phyloP scores from a whole-genome alignment of 352 stramenopile species.

The Globisporangium alternatum region DNA sequence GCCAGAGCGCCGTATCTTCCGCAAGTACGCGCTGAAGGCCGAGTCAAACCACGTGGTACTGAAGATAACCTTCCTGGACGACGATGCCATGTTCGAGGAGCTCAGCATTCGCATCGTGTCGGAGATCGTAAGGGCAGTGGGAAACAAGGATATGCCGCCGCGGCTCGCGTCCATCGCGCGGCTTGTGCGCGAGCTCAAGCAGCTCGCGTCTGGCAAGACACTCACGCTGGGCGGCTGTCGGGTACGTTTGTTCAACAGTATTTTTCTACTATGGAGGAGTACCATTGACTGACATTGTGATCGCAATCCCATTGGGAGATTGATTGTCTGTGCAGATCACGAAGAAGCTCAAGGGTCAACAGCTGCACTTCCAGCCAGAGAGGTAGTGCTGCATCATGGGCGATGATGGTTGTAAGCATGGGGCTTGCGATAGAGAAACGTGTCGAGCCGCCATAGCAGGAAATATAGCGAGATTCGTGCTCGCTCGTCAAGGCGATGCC shows the following conservation, averaged over 20 bases:
- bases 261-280: background rate
- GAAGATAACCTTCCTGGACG: slow-evolving; percentile 35
- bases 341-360: slow-evolving; percentile 33
- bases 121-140: slow-evolving; percentile 45
- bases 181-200: slow-evolving; percentile 42
- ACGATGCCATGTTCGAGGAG: slow-evolving; percentile 61
- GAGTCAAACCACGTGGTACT: slow-evolving; percentile 34
- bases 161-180: slow-evolving; percentile 48
- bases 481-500: background rate
- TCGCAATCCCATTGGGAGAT: background rate
- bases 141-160: slow-evolving; percentile 55
- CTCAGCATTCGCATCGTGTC: slow-evolving; percentile 61
- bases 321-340: slow-evolving; percentile 17
- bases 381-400: background rate
- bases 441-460: background rate
- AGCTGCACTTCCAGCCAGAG: slow-evolving; percentile 40
- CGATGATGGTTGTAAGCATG: background rate
- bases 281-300: background rate
- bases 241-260: slow-evolving; percentile 30
- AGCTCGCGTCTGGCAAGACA: slow-evolving; percentile 59
- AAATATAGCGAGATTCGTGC: background rate
- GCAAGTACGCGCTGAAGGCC: slow-evolving; percentile 36
- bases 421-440: background rate
- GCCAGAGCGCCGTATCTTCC: slow-evolving; percentile 46
- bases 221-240: slow-evolving; percentile 65